Base-by-base conservation (phyloP, 2,329 filamentous ascomycete species). In the Colletotrichum truncatum region DNA sequence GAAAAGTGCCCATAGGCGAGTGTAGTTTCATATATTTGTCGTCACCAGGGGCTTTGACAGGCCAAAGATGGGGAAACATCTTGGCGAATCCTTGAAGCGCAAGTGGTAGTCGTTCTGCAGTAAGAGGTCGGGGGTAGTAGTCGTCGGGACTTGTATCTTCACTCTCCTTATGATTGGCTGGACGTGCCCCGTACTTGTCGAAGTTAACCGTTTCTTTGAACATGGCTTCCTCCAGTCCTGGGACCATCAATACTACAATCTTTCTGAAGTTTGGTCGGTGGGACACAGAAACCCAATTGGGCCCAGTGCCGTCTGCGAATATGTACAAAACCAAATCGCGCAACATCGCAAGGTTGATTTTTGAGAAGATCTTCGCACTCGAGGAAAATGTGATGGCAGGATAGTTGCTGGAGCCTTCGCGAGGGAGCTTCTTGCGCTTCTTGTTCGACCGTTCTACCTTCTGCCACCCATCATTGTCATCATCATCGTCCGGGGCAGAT, bases 51-150 rank as follows among this genome's bases (percentile, higher is more conserved):
- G 93, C 92, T 74, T 89, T 92, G 63, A 98, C 88, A 9, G 94
- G 95, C 94, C 96, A 98, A 38, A 98, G 81, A 72, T 96, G 91
- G 8, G 89, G 84, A 70, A 99, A 98, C 75, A 98, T 92, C 64
- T 93, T 88, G 39, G 91, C 89, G 64, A 98, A 87, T 1, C 90
- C 88, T 73, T 88, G 82, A 36, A 93, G 72, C 10, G 84, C 81
- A 18, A 81, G 75, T 1, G 88, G 82, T 21, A 91, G 75, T 23
- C 78, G 76, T 3, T 86, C 84, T 61, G 79, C 79, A 36, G 81
- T 79, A 25, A 91, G 79, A 16, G 78, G 71, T 16, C 82, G 83
- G 1, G 87, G 89, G 71, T 87, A 87, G 74, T 86, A 89, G 70
- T 88, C 84, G 70, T 90, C 87, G 1, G 86, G 85, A 2, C 82